Percentiles rank a stretch among this genome's conserved stretches.
These are phyloP conservation scores for Harringtonia lauricola DNA, from an alignment of 2,329 filamentous ascomycete genomes.

Conservation along the genomic window DNA sequence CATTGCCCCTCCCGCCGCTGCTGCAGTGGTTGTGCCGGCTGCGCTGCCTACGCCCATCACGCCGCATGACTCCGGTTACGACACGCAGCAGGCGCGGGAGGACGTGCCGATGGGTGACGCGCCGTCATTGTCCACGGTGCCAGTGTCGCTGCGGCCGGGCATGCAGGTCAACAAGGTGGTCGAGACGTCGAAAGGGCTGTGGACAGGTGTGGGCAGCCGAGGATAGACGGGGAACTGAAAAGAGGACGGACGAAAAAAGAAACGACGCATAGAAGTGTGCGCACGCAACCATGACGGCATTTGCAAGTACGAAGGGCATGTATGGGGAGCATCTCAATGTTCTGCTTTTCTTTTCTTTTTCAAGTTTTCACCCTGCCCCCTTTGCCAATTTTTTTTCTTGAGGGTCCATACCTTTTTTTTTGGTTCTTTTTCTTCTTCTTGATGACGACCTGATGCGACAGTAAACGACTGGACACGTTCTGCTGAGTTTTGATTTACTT, in stretches of 20 bases:
- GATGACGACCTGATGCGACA: no score
- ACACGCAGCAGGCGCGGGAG: constrained; percentile 26
- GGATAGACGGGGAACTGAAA: constrained; percentile 9
- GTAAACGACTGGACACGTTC: background rate
- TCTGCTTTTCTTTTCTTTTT: background rate
- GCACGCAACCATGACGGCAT: no score
- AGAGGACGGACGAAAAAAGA: background rate
- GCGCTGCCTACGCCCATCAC: no score
- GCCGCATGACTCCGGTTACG: constrained; percentile 36
- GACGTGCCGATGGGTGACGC: constrained; percentile 40
- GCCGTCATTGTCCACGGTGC: constrained; percentile 17
- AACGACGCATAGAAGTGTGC: background rate
- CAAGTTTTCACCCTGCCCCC: background rate
- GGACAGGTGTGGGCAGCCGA: constrained; percentile 29
- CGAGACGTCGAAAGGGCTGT: constrained; percentile 55
- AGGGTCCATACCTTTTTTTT: background rate
- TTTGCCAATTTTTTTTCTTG: background rate
- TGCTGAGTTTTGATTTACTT: background rate
- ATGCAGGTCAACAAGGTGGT: constrained; percentile 43
- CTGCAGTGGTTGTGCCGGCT: background rate
- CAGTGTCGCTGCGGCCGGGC: constrained; percentile 42
- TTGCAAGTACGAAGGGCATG: background rate
- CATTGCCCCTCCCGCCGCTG: background rate
- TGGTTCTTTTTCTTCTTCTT: background rate
- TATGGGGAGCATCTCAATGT: background rate